Evolutionary conservation across 306 rosid species (phyloP).

Genomic region (Mimosa bimucronata): DNA sequence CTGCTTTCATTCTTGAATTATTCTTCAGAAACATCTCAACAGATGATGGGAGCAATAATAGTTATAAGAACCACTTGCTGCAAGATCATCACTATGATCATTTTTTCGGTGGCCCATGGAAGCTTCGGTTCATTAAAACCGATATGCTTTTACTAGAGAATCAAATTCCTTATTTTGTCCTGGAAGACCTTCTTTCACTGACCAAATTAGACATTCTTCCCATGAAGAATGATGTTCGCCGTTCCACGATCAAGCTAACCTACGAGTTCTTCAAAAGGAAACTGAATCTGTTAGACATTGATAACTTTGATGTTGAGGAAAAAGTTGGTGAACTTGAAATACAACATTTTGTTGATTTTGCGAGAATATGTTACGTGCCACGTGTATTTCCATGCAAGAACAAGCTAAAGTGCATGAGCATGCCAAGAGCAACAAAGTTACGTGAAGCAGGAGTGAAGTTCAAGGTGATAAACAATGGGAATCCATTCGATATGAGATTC

Average conservation of each 20-base stretch:
- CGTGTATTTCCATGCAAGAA: background rate
- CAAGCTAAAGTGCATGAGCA: background rate
- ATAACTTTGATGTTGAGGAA: conserved; percentile 9
- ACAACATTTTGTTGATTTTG: conserved; percentile 3
- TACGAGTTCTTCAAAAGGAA: background rate
- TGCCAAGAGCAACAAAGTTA: conserved; percentile 21
- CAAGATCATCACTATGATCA: background rate
- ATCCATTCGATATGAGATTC: conserved; percentile 28
- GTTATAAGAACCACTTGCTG: background rate
- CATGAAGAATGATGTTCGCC: background rate
- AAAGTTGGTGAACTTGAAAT: background rate
- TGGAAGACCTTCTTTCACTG: background rate
- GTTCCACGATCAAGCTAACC: conserved; percentile 16
- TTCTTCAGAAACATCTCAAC: background rate
- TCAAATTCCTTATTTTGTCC: conserved; percentile 18
- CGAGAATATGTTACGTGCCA: background rate
- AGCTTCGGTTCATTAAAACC: background rate
- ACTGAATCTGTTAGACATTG: background rate
- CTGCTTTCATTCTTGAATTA: background rate
- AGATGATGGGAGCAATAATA: too few species aligned
- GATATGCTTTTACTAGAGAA: conserved; percentile 18
- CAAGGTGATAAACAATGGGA: background rate
- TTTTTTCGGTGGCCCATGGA: background rate
- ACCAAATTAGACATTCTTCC: background rate
- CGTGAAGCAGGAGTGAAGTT: conserved; percentile 40